Evolutionary conservation across 208 protist species (phyloP).

Genomic region (Kentomonas sorsogonicus): DNA sequence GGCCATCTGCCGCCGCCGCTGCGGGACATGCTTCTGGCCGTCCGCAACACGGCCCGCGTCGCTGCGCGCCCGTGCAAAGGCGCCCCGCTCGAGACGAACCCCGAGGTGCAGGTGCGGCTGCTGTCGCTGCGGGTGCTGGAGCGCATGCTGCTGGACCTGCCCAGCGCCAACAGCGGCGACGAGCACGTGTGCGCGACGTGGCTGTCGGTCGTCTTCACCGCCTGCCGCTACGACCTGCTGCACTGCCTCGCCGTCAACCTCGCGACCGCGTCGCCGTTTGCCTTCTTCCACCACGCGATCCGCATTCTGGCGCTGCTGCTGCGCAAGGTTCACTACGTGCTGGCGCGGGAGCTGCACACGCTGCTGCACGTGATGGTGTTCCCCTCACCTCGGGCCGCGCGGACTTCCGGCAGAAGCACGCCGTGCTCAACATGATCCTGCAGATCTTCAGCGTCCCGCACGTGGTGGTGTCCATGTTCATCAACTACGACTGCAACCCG

Average conservation of each 20-base stretch:
- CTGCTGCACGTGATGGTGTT: slow-evolving; percentile 59
- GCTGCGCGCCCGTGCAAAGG: slow-evolving; percentile 35
- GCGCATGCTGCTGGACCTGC: slow-evolving; percentile 40
- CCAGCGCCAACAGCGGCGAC: slow-evolving; percentile 52
- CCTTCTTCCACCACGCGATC: slow-evolving; percentile 49
- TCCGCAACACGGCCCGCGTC: slow-evolving; percentile 44
- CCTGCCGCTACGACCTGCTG: slow-evolving; percentile 61
- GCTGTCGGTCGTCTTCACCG: slow-evolving; percentile 51
- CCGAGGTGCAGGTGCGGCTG: slow-evolving; percentile 43
- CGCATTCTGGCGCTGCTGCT: slow-evolving; percentile 50
- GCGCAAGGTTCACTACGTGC: slow-evolving; percentile 66
- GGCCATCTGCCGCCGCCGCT: slow-evolving; percentile 38
- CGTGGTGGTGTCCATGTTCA: slow-evolving; percentile 69
- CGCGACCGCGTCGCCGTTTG: slow-evolving; percentile 43
- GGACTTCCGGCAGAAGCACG: slow-evolving; percentile 71
- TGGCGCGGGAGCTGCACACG: slow-evolving; percentile 64
- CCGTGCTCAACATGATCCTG: slow-evolving; percentile 66
- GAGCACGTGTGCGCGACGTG: slow-evolving; percentile 69
- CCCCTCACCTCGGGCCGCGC: slow-evolving; percentile 52
- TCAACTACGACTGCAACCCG: slow-evolving; percentile 87
- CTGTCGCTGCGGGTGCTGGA: slow-evolving; percentile 58
- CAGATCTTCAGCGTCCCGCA: slow-evolving; percentile 58
- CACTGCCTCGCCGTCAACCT: slow-evolving; percentile 47
- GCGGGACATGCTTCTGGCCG: slow-evolving; percentile 52
- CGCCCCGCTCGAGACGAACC: slow-evolving; percentile 32